A percentile compares a stretch with the other conserved stretches of the same genome.
phyloP scores from a whole-genome alignment of 2,329 filamentous ascomycete species.

The Penicillium capsulatum region DNA sequence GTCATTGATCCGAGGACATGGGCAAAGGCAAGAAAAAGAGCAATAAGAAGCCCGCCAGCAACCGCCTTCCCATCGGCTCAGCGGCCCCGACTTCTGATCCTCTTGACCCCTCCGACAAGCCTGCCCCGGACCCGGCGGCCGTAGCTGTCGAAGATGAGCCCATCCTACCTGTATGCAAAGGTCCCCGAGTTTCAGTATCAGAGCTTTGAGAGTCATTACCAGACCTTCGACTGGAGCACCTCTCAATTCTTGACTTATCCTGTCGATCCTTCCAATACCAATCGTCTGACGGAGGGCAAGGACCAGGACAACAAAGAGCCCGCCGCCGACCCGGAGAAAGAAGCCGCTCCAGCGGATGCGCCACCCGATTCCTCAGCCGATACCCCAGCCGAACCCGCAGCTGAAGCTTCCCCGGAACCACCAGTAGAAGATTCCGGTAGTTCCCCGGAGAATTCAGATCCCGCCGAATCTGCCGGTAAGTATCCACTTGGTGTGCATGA shows the following conservation, averaged over 20 bases:
- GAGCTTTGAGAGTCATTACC: conserved; percentile 41
- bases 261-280: conserved; percentile 30
- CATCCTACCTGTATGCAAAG: conserved; percentile 41
- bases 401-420: too few relatives aligned
- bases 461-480: conserved; percentile 31
- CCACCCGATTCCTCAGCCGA: neutral
- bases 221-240: conserved; percentile 42
- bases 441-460: conserved; percentile 23
- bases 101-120: conserved; percentile 17
- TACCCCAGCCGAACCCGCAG: neutral
- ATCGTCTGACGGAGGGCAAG: conserved; percentile 35
- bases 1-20: conserved; percentile 37
- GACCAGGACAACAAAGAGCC: conserved; percentile 35
- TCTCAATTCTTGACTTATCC: conserved; percentile 36
- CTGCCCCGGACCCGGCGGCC: conserved; percentile 29
- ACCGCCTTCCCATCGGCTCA: conserved; percentile 27
- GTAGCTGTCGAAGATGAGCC: conserved; percentile 35
- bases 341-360: conserved; percentile 11
- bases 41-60: conserved; percentile 32
- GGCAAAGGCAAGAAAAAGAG: conserved; percentile 35
- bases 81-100: conserved; percentile 22
- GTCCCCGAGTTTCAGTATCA: conserved; percentile 43
- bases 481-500: conserved; percentile 1
- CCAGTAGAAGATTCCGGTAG: conserved; percentile 21
- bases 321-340: conserved; percentile 31